Conservation (phyloP, 2,329 filamentous ascomycete genomes). For the Drechslerella dactyloides region DNA sequence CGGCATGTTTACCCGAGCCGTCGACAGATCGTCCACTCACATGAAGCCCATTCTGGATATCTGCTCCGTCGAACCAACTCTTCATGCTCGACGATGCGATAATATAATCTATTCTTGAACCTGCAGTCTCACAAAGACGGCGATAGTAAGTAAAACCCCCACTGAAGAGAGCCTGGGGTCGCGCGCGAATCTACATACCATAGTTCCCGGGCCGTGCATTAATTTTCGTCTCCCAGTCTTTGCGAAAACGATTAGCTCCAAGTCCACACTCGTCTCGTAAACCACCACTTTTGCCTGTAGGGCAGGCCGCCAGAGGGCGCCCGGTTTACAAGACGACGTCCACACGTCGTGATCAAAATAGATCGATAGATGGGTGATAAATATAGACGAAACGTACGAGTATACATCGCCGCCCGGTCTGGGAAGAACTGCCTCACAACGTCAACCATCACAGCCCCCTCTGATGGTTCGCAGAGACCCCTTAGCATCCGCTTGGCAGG, state of each 20-base stretch:
- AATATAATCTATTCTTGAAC: slow-evolving; percentile 91
- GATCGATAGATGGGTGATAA: not conserved
- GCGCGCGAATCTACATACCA: slow-evolving; percentile 20
- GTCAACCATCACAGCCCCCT: slow-evolving; percentile 66
- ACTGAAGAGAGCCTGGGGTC: not conserved
- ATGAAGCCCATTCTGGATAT: slow-evolving; percentile 92
- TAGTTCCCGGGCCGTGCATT: slow-evolving; percentile 94
- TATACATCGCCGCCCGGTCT: slow-evolving; percentile 85
- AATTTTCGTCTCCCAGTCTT: slow-evolving; percentile 82
- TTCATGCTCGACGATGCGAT: slow-evolving; percentile 80
- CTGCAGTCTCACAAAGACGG: slow-evolving; percentile 60
- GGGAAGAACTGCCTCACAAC: slow-evolving; percentile 82
- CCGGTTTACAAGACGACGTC: too few species aligned
- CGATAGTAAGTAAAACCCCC: not conserved
- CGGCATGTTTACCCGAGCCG: not conserved
- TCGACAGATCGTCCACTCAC: slow-evolving; percentile 56
- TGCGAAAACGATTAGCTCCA: slow-evolving; percentile 4
- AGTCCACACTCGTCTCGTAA: too few species aligned
- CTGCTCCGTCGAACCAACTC: slow-evolving; percentile 76
- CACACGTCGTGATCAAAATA: too few species aligned
- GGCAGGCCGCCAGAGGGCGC: too few species aligned
- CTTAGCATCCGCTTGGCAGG: slow-evolving; percentile 52
- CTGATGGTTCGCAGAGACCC: slow-evolving; percentile 51
- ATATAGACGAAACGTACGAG: slow-evolving; percentile 63
- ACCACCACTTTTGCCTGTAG: too few species aligned